Evolutionary conservation across 805 yeast genomes (phyloP), one percentile per base, ranked within the genome.

Genomic region (Hanseniaspora vineae): DNA sequence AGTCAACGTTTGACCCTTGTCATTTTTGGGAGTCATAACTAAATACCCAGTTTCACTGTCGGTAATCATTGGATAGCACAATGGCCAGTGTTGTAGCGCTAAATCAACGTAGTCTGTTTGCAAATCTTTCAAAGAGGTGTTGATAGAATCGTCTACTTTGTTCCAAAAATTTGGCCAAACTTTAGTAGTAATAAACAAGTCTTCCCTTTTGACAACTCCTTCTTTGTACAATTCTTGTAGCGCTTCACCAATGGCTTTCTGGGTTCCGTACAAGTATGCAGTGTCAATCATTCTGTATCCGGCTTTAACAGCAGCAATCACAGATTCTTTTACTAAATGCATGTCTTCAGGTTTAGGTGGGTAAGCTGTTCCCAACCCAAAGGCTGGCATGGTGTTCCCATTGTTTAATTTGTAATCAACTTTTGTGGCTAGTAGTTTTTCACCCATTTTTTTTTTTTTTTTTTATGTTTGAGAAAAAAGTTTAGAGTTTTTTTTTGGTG

Each of bases 21-120:
- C 29, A 23, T 23, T 23, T 23, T 23, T 23, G 4, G 29, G 29
- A 23, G 29, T 23, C 29, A 23, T 23, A 8, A 23, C 29, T 23
- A 23, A 8, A 23, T 23, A 23, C 8, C 29, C 29, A 23, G 29
- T 23, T 23, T 23, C 29, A 8, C 8, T 23, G 29, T 23, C 29
- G 29, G 29, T 23, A 23, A 23, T 23, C 29, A 23, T 23, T 23
- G 29, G 29, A 23, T 23, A 23, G 29, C 29, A 23, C 29, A 23
- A 23, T 23, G 29, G 29, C 29, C 29, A 23, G 8, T 23, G 29
- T 23, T 84, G 76, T 54, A 87, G 71, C 56, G 77, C 75, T 52
- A 86, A 67, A 59, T 86, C 95, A 44, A 84, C 80, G 58, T 86
- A 85, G 44, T 82, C 94, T 46, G 83, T 57, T 0, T 78, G 78